phyloP scores from a whole-genome alignment of 352 stramenopile species.

The Pythium myriotylum region DNA sequence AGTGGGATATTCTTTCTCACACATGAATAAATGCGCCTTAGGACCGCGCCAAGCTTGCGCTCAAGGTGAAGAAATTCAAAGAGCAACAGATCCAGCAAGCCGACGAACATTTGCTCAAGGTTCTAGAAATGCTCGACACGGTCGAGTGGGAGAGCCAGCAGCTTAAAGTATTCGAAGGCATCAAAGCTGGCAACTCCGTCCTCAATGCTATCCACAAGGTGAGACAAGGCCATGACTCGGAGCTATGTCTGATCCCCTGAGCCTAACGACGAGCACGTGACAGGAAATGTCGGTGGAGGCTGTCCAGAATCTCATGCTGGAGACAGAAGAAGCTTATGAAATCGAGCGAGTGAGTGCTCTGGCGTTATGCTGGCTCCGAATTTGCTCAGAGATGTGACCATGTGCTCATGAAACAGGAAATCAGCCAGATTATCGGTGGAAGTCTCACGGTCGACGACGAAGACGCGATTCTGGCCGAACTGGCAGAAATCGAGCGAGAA shows the following conservation, averaged over 20 bases:
- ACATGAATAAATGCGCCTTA: slow-evolving; percentile 15
- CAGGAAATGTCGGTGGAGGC: slow-evolving; percentile 88
- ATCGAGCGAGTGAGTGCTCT: slow-evolving; percentile 61
- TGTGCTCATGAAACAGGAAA: slow-evolving; percentile 56
- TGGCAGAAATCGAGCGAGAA: slow-evolving; percentile 81
- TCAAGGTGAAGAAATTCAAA: slow-evolving; percentile 91
- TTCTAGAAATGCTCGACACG: slow-evolving; percentile 86
- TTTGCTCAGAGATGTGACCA: neutral
- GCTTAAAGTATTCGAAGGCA: slow-evolving; percentile 86
- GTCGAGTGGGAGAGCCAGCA: slow-evolving; percentile 90
- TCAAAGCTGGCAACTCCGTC: slow-evolving; percentile 88
- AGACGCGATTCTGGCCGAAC: slow-evolving; percentile 81
- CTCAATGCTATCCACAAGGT: slow-evolving; percentile 89
- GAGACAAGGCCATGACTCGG: neutral
- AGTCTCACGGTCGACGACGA: slow-evolving; percentile 84
- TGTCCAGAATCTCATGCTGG: slow-evolving; percentile 88
- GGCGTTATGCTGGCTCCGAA: too few relatives aligned
- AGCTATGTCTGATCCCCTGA: slow-evolving; percentile 1
- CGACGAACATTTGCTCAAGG: slow-evolving; percentile 84
- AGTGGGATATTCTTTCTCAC: too few relatives aligned
- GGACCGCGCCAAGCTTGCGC: slow-evolving; percentile 83
- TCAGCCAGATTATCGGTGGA: slow-evolving; percentile 79
- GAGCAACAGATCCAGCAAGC: slow-evolving; percentile 88
- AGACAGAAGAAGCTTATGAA: slow-evolving; percentile 85
- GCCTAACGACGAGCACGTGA: neutral